Evolutionary conservation across 2,329 filamentous ascomycete species (phyloP).

Genomic region (Ascocoryne sarcoides): DNA sequence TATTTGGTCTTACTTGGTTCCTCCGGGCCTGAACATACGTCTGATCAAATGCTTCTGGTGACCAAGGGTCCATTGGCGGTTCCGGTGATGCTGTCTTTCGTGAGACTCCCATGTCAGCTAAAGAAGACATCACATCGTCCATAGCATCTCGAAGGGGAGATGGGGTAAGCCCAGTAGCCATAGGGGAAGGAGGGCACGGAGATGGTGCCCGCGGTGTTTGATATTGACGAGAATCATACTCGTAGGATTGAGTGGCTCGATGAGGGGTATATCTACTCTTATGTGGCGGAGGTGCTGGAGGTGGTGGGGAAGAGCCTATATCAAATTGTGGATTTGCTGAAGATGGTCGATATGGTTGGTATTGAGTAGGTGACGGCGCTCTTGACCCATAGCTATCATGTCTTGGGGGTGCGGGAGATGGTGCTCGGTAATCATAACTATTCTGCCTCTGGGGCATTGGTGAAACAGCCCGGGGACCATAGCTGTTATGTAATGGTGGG

Average conservation of each 20-base stretch:
- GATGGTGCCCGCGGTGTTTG: conserved; percentile 51
- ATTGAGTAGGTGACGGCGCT: conserved; percentile 23
- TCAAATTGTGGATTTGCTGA: conserved; percentile 32
- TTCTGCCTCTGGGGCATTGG: conserved; percentile 22
- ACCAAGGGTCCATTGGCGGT: conserved; percentile 68
- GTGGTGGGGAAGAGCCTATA: conserved; percentile 42
- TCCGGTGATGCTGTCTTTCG: conserved; percentile 48
- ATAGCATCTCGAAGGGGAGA: conserved; percentile 90
- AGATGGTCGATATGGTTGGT: conserved; percentile 28
- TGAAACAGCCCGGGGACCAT: conserved; percentile 25
- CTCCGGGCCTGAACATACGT: conserved; percentile 26
- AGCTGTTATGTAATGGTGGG: conserved; percentile 27
- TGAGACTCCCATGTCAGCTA: conserved; percentile 73
- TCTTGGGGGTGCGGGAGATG: conserved; percentile 17
- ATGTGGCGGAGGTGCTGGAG: conserved; percentile 69
- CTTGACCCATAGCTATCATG: conserved; percentile 24
- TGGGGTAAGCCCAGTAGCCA: conserved; percentile 63
- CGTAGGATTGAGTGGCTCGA: conserved; percentile 30
- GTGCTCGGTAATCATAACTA: conserved; percentile 27
- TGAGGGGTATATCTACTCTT: conserved; percentile 45
- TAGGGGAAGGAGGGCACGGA: conserved; percentile 60
- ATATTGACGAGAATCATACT: conserved; percentile 35
- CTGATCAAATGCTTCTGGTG: conserved; percentile 72
- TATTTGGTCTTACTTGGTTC: conserved; percentile 49
- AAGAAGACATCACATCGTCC: conserved; percentile 94